Base-by-base conservation (phyloP, 768 basidiomycete genomes). In the Russula olivacea region DNA sequence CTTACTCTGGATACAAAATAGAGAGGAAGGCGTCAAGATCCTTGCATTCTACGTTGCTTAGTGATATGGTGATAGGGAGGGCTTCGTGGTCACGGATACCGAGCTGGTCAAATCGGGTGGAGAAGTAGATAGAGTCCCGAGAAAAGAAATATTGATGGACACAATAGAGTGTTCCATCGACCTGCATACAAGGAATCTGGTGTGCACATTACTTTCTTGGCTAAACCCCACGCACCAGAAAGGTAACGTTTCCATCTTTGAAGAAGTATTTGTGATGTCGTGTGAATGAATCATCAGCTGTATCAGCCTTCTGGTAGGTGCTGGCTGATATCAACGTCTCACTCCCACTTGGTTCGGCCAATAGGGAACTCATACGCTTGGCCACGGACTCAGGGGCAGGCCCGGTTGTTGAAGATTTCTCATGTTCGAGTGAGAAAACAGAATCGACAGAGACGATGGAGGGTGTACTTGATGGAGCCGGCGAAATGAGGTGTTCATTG, bases 91-190 rank as follows among this genome's bases (percentile, higher is more conserved):
- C 58, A 25, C 8, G 47, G 9, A 45, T 8, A 2, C n/a, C 41
- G 14, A 55, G 47, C 19, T 50, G 53, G 9, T 17, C 8, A 36
- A 64, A 36, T 21, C 5, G 10, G 15, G 38, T 38, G 30, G 52
- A 30, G 41, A 65, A 65, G 15, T 53, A 56, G 6, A 11, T 15
- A 0, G 55, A 65, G 28, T 65, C 55, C 4, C 66, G 66, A 40
- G 34, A 53, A 47, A 67, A 58, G 48, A 67, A 65, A 34, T 67
- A 67, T 12, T 21, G 41, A 15, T 65, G 66, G 10, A 67, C 53
- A 23, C 56, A 45, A 5, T 61, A 67, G 12, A 65, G 51, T 2
- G 38, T 61, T 5, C 48, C 25, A 8, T 49, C 23, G 15, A 49
- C 48, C 48, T 49, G 23, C 6, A 47, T 40, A 40, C 15, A 40